phyloP scores from a whole-genome alignment of 2,329 filamentous ascomycete species.

The Arthrinium puccinioides region DNA sequence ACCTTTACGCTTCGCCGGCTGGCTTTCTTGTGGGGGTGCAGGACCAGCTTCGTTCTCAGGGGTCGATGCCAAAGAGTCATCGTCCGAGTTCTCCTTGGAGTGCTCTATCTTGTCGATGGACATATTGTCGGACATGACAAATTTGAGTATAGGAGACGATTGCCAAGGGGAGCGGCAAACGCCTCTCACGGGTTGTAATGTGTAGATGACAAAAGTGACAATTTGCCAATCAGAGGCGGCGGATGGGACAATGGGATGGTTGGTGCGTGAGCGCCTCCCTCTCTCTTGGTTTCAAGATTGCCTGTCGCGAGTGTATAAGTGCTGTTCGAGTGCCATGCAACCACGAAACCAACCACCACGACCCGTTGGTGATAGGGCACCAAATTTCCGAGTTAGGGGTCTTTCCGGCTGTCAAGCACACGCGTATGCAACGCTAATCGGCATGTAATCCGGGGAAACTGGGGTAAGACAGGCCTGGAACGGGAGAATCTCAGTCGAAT shows the following conservation, averaged over 20 bases:
- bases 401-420: constrained; percentile 14
- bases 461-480: constrained; percentile 31
- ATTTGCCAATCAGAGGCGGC: constrained; percentile 4
- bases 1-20: constrained; percentile 88
- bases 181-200: constrained; percentile 25
- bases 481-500: constrained; percentile 13
- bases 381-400: constrained; percentile 5
- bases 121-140: constrained; percentile 60
- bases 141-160: constrained; percentile 24
- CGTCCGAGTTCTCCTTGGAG: constrained; percentile 52
- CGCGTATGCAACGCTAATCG: constrained; percentile 32
- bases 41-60: constrained; percentile 46
- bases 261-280: no score
- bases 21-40: constrained; percentile 39
- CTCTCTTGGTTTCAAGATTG: no score
- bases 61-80: constrained; percentile 54
- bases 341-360: background rate
- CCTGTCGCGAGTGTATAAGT: no score
- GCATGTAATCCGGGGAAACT: constrained; percentile 31
- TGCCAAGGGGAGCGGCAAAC: constrained; percentile 33
- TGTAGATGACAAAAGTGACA: constrained; percentile 7
- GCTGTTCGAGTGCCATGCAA: no score
- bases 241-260: background rate
- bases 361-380: background rate
- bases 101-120: constrained; percentile 56